Percentiles rank a stretch among this genome's conserved stretches.
Evolutionary conservation across 192 early-diverging fungal species (phyloP).

Genomic region (Backusella liffmaniae): DNA sequence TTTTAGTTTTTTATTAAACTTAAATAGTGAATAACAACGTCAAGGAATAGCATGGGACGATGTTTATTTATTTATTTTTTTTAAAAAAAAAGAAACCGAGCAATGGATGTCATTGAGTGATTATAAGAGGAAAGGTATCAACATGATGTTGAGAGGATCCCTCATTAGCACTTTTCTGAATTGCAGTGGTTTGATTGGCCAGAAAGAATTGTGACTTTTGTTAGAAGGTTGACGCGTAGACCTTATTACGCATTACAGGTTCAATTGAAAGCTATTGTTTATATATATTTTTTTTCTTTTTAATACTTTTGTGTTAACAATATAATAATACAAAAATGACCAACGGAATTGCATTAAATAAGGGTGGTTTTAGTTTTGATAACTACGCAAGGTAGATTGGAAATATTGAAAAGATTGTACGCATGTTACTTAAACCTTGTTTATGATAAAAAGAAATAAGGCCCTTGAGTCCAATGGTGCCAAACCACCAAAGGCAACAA

Average conservation of each 20-base stretch:
- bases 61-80: too few species aligned
- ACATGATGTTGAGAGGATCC: too few species aligned
- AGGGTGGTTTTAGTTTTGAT: conserved; percentile 85
- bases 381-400: conserved; percentile 69
- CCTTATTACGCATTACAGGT: conserved; percentile 8
- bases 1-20: too few species aligned
- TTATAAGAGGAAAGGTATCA: too few species aligned
- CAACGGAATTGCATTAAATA: conserved; percentile 42
- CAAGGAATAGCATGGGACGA: too few species aligned
- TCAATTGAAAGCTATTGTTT: background rate
- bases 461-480: conserved; percentile 75
- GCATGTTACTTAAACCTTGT: background rate
- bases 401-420: background rate
- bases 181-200: background rate
- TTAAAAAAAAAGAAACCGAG: too few species aligned
- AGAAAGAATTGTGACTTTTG: background rate
- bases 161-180: too few species aligned
- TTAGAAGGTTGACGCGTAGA: background rate
- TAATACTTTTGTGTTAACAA: background rate
- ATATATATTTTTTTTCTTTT: background rate
- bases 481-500: conserved; percentile 79
- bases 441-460: conserved; percentile 60
- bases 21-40: too few species aligned
- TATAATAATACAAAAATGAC: conserved; percentile 48
- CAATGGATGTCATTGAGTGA: too few species aligned